A percentile compares a stretch with the other conserved stretches of the same genome.
Evolutionary conservation across 2,329 filamentous ascomycete genomes (phyloP).

Genomic region (Beauveria sp.): DNA sequence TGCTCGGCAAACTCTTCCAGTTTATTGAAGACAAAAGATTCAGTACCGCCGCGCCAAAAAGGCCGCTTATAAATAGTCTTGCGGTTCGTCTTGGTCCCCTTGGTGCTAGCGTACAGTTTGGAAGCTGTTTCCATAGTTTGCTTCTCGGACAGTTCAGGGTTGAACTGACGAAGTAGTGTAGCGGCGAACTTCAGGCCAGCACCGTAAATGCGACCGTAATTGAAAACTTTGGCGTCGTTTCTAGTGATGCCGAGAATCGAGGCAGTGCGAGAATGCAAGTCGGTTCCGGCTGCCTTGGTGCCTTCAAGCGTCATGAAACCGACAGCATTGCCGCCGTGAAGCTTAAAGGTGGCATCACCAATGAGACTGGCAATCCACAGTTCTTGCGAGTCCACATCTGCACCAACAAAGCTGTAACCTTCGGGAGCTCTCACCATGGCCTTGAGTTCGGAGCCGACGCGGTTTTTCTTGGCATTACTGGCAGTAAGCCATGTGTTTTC

Average conservation of each 20-base stretch:
- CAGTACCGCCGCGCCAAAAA: constrained; percentile 95
- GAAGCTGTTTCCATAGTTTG: constrained; percentile 70
- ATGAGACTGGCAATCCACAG: constrained; percentile 96
- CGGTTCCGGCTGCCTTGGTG: constrained; percentile 86
- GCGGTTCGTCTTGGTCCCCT: constrained; percentile 76
- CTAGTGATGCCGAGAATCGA: constrained; percentile 86
- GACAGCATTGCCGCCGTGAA: constrained; percentile 94
- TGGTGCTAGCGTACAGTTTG: constrained; percentile 80
- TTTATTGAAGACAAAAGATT: constrained; percentile 97
- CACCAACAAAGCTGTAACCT: constrained; percentile 90
- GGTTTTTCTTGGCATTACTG: constrained; percentile 91
- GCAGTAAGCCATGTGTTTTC: constrained; percentile 99
- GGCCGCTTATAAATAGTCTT: constrained; percentile 63
- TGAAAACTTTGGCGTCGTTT: constrained; percentile 96
- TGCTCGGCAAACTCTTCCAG: constrained; percentile 97
- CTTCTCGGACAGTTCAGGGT: constrained; percentile 70
- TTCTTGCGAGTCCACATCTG: constrained; percentile 95
- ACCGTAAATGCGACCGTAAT: constrained; percentile 98
- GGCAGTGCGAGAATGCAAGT: constrained; percentile 90
- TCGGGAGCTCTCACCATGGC: constrained; percentile 90
- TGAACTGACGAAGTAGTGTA: constrained; percentile 87
- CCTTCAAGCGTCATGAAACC: constrained; percentile 99
- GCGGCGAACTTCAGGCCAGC: constrained; percentile 90
- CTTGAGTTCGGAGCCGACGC: constrained; percentile 93
- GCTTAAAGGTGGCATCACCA: constrained; percentile 86